Evolutionary conservation across 2,329 filamentous ascomycete species (phyloP), one percentile per base, ranked within the genome.

Genomic region (Apiospora hydei): DNA sequence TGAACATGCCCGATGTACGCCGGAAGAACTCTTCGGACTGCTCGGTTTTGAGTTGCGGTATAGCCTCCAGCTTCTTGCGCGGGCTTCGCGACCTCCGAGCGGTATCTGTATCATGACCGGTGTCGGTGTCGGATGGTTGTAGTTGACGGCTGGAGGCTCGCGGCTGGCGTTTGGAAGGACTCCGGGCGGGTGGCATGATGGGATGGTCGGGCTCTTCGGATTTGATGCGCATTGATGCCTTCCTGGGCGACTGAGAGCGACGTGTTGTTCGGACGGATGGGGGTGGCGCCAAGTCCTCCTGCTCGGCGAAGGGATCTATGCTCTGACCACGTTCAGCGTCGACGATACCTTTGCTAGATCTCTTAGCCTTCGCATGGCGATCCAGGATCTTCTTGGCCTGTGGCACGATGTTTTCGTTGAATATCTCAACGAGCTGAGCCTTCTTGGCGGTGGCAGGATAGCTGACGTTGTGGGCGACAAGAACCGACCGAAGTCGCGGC

Each of bases 371-470:
- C 57, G 93, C 91, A 77, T 93, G 91, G 70, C 92, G 91, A 16
- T 89, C 88, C 44, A 97, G 87, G 34, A 98, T 88, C 82, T 92
- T 93, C 76, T 89, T 89, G 1, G 94, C 92, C 77, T 96, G 92
- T 0, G 96, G 93, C 5, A 94, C 84, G 41, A 99, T 88, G 74
- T 96, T 86, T 44, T 93, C 87, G 79, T 92, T 91, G 83, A 99
- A 95, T 67, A 98, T 90, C 10, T 93, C 91, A 73, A 99, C 88
- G 30, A 99, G 90, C 79, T 97, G 92, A 0, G 90, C 85, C 85
- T 99, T 99, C 85, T 98, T 99, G 16, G 96, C 95, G 5, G 92
- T 95, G 0, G 94, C 92, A 6, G 95, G 92, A 80, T 98, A 98
- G 49, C 90, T 85, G 78, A 98, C 86, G 80, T 95, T 93, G 84